These are phyloP conservation scores for Rhytidhysteron rufulum DNA, from an alignment of 2,329 filamentous ascomycete species.

Conservation along the genomic window DNA sequence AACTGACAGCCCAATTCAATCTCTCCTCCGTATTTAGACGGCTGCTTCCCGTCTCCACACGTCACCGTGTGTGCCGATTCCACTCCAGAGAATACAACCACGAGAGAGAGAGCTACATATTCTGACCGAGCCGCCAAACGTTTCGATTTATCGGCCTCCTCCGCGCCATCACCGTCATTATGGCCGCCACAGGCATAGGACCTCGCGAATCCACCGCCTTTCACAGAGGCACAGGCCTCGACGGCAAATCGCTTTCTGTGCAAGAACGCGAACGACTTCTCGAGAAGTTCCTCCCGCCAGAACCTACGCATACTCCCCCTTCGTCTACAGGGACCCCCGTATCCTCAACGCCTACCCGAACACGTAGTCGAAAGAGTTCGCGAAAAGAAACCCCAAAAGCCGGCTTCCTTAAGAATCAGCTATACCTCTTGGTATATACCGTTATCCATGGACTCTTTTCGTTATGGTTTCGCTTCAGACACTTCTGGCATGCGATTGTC, in stretches of 20 bases:
- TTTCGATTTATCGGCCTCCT: too few species aligned
- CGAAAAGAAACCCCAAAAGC: conserved; percentile 42
- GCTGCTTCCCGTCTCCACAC: too few species aligned
- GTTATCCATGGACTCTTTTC: conserved; percentile 79
- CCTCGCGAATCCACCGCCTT: conserved; percentile 29
- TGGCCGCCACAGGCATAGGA: conserved; percentile 30
- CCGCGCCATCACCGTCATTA: conserved; percentile 19
- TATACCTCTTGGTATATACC: conserved; percentile 65
- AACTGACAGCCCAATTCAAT: too few species aligned
- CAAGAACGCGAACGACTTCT: conserved; percentile 50
- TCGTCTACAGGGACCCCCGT: conserved; percentile 2
- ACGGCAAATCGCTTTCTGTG: conserved; percentile 39
- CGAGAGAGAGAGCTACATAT: too few species aligned
- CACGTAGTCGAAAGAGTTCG: conserved; percentile 5
- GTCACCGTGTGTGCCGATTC: too few species aligned
- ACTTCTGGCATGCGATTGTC: conserved; percentile 72
- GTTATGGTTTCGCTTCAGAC: conserved; percentile 77
- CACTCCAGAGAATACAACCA: too few species aligned
- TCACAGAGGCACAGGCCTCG: conserved; percentile 29
- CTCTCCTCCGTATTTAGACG: too few species aligned
- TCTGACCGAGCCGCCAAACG: too few species aligned
- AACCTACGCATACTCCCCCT: conserved; percentile 24
- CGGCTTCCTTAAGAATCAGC: conserved; percentile 57
- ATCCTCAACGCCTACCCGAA: conserved; percentile 3
- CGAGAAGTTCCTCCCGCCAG: conserved; percentile 50